phyloP scores from a whole-genome alignment of 345 rosid species.

The Viola odorata region DNA sequence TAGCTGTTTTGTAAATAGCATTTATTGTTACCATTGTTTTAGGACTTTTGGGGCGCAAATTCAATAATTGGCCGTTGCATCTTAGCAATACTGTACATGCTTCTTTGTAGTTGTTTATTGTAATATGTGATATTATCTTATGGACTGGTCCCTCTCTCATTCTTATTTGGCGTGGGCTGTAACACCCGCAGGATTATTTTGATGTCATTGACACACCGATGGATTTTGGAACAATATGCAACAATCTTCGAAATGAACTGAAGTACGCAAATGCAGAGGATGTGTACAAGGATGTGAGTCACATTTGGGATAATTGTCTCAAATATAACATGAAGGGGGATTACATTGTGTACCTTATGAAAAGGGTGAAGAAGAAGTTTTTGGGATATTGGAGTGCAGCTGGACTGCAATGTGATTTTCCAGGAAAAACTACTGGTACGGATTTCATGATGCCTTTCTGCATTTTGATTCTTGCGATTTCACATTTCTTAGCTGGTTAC shows the following conservation, averaged over 20 bases:
- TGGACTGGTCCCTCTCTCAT: no score
- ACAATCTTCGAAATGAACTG: slow-evolving; percentile 51
- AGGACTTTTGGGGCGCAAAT: no score
- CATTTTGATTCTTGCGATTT: not conserved
- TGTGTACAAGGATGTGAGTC: slow-evolving; percentile 77
- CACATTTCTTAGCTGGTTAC: not conserved
- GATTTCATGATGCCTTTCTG: not conserved
- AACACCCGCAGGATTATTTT: slow-evolving; percentile 59
- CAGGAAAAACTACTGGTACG: slow-evolving; percentile 7
- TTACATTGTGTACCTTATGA: slow-evolving; percentile 87
- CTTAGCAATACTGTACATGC: not conserved
- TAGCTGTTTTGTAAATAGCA: no score
- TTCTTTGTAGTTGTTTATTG: not conserved
- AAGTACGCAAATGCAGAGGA: slow-evolving; percentile 70
- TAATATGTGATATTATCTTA: not conserved
- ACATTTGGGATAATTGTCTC: slow-evolving; percentile 87
- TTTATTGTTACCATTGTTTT: no score
- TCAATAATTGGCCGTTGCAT: no score
- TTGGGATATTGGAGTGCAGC: slow-evolving; percentile 86
- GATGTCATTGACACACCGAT: slow-evolving; percentile 82
- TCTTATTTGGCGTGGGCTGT: not conserved
- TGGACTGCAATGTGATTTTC: slow-evolving; percentile 21
- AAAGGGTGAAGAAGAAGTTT: slow-evolving; percentile 88
- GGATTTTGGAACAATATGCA: slow-evolving; percentile 94
- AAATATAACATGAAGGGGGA: slow-evolving; percentile 90